Conservation (phyloP, 768 basidiomycete species). For the Lanmaoa pseudosensibilis region DNA sequence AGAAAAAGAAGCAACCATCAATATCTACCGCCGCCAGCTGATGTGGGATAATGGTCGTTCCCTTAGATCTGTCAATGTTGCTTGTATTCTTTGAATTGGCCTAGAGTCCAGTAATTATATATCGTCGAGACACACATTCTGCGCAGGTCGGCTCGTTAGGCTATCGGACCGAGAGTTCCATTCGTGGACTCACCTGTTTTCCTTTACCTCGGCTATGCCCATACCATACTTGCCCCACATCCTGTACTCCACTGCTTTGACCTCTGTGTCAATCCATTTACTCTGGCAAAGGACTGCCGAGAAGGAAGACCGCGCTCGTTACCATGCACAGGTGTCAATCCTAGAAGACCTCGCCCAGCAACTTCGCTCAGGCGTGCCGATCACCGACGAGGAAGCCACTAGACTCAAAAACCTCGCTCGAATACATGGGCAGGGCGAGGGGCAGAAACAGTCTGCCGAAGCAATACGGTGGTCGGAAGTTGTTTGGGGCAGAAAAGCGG, state of each 20-base stretch:
- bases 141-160: background rate
- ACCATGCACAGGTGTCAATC: slow-evolving; percentile 60
- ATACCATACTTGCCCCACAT: slow-evolving; percentile 59
- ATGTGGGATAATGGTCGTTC: background rate
- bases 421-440: slow-evolving; percentile 26
- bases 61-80: background rate
- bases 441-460: slow-evolving; percentile 8
- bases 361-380: slow-evolving; percentile 45
- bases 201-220: slow-evolving; percentile 16
- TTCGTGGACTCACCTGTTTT: background rate
- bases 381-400: slow-evolving; percentile 52
- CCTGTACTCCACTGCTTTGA: slow-evolving; percentile 62
- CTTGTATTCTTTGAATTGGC: background rate
- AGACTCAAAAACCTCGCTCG: slow-evolving; percentile 56
- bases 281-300: slow-evolving; percentile 50
- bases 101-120: background rate
- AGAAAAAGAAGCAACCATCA: slow-evolving; percentile 18
- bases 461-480: slow-evolving; percentile 52
- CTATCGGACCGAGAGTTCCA: background rate
- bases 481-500: slow-evolving; percentile 41
- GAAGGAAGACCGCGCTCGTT: slow-evolving; percentile 53
- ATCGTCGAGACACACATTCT: background rate
- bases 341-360: slow-evolving; percentile 58
- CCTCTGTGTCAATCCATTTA: slow-evolving; percentile 67
- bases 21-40: background rate